Conservation (phyloP, 2,329 filamentous ascomycete species). For the Paraphoma chrysanthemicola region DNA sequence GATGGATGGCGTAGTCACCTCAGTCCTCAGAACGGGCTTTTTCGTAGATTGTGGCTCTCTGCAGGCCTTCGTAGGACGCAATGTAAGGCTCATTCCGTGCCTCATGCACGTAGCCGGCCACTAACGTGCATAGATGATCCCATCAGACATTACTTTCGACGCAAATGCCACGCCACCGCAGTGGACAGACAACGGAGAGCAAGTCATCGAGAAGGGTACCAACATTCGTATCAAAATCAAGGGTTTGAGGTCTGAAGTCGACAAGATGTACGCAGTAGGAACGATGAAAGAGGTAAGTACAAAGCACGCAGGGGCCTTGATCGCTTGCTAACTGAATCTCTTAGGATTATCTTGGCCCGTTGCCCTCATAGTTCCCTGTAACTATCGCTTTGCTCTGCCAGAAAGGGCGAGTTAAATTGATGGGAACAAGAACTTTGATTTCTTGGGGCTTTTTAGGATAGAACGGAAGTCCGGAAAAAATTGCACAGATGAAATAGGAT, state of each 20-base stretch:
- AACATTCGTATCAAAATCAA: constrained; percentile 95
- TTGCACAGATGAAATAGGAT: not conserved
- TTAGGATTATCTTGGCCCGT: constrained; percentile 50
- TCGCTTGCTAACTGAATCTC: constrained; percentile 15
- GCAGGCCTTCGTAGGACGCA: constrained; percentile 79
- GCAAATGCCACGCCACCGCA: constrained; percentile 95
- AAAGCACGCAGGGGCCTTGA: too few species aligned
- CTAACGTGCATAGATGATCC: constrained; percentile 73
- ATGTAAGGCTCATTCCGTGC: constrained; percentile 64
- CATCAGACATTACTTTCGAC: constrained; percentile 90
- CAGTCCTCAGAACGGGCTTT: constrained; percentile 90
- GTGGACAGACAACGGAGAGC: constrained; percentile 93
- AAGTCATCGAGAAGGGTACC: constrained; percentile 90
- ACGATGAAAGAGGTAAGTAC: constrained; percentile 82
- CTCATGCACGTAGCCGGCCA: constrained; percentile 17
- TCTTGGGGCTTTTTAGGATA: not conserved
- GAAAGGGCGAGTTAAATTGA: not conserved
- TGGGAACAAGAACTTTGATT: not conserved
- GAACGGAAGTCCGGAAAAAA: not conserved
- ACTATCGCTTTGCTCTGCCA: not conserved
- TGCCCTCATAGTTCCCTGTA: constrained; percentile 31
- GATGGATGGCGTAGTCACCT: constrained; percentile 93
- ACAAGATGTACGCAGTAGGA: constrained; percentile 94
- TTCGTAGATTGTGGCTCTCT: constrained; percentile 84
- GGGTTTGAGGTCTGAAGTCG: constrained; percentile 90